Percentiles rank a stretch among this genome's conserved stretches.
Evolutionary conservation across 2,329 filamentous ascomycete species (phyloP).

Genomic region (Chaetomium olivaceum): DNA sequence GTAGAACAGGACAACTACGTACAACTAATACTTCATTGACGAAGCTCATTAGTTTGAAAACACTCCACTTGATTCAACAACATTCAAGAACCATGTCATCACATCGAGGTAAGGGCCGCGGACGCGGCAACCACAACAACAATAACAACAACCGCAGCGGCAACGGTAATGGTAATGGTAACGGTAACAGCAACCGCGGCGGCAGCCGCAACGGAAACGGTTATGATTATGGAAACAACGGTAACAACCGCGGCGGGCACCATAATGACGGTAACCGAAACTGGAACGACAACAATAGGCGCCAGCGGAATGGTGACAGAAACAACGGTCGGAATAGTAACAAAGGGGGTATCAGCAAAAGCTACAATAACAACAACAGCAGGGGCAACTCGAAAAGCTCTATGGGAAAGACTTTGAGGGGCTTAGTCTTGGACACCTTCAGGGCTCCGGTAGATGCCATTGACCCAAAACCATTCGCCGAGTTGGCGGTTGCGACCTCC

Average conservation of each 20-base stretch:
- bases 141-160: not conserved
- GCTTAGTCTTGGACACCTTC: not conserved
- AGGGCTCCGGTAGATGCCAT: not conserved
- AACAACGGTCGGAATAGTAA: conserved; percentile 2
- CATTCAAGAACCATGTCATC: not conserved
- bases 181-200: too few relatives aligned
- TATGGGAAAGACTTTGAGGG: too few relatives aligned
- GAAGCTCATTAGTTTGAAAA: not conserved
- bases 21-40: not conserved
- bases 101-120: not conserved
- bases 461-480: not conserved
- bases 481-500: not conserved
- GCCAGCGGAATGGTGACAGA: not conserved
- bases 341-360: not conserved
- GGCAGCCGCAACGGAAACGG: not conserved
- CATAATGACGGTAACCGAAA: conserved; percentile 2
- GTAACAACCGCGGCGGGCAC: not conserved
- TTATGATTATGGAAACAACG: not conserved
- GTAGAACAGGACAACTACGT: not conserved
- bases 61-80: not conserved
- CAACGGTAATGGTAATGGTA: conserved; percentile 3
- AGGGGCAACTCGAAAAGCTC: not conserved
- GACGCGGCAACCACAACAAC: not conserved
- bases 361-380: not conserved
- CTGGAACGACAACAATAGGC: not conserved